Base-by-base conservation (phyloP, 371 early-diverging fungal species). In the Mycotypha africana region DNA sequence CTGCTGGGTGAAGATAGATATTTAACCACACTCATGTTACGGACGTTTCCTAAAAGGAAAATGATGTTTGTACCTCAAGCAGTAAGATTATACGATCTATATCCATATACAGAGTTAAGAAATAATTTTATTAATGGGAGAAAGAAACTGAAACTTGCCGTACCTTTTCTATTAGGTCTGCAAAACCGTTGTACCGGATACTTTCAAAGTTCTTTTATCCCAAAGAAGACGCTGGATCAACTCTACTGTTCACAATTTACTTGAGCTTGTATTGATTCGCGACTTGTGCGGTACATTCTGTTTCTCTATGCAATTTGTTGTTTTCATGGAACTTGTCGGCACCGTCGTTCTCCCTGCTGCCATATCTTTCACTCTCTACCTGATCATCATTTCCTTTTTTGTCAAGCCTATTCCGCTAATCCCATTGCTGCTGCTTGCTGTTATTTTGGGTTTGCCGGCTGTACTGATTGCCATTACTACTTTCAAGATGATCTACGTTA, bases 201-300 rank as follows among this genome's bases (percentile, higher is more conserved):
- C 76, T 35, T 96, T 96, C 62, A 64, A 65, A 32, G 89, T 94
- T 21, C 76, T 98, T 21, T 67, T 96, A 26, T 90, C 91, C 24
- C 98, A 98, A 66, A 78, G 98, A 19, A 78, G 98, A 39, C 67
- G 96, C 47, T 98, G 97, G 97, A 97, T 98, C 68, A 98, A 98
- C 61, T 94, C 95, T 1, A 98, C 98, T 2, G 84, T 93, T 25
- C 93, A 93, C 53, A 98, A 98, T 53, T 65, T 97, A 44, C 49
- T 91, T 53, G 97, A 95, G 63, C 70, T 98, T 38, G 86, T 94
- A 2, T 68, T 88, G 16, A 92, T 98, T 30, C 77, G 88, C 25
- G 90, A 92, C 48, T 67, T 98, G 26, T 98, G 98, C 66, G 97
- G 97, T 16, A 90, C 89, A 5, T 95, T 95, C 61, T 96, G 93